Conservation (phyloP, 352 stramenopile species). For the Pythium apleroticum region DNA sequence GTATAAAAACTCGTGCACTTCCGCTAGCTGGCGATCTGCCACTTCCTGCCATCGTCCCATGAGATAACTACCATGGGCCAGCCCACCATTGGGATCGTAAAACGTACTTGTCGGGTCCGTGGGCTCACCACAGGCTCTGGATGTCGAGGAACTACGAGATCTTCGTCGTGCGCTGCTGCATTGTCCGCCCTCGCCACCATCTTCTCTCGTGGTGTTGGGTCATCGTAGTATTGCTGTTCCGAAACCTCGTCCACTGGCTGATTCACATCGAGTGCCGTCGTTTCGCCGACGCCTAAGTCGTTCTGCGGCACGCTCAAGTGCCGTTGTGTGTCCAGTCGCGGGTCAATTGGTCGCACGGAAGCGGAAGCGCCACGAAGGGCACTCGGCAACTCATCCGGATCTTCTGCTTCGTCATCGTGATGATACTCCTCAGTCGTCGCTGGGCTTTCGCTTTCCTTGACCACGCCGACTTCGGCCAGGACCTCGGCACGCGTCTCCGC, state of each 20-base stretch:
- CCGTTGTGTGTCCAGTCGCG: neutral
- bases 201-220: neutral
- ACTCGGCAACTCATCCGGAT: neutral
- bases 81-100: neutral
- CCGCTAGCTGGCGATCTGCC: neutral
- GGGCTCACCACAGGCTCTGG: neutral
- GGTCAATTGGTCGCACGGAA: neutral
- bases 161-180: neutral
- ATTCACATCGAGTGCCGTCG: neutral
- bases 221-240: neutral
- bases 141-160: neutral
- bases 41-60: neutral
- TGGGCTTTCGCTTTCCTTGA: neutral
- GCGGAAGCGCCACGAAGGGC: neutral
- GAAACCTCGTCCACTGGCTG: neutral
- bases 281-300: neutral
- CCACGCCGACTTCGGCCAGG: neutral
- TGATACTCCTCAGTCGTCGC: neutral
- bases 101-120: neutral
- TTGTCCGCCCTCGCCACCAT: neutral
- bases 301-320: neutral
- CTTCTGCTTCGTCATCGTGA: neutral
- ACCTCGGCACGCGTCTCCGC: neutral
- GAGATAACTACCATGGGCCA: neutral
- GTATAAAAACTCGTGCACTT: constrained; percentile 17